Base-by-base conservation (phyloP, 192 early-diverging fungal genomes). In the Coemansia sp. region DNA sequence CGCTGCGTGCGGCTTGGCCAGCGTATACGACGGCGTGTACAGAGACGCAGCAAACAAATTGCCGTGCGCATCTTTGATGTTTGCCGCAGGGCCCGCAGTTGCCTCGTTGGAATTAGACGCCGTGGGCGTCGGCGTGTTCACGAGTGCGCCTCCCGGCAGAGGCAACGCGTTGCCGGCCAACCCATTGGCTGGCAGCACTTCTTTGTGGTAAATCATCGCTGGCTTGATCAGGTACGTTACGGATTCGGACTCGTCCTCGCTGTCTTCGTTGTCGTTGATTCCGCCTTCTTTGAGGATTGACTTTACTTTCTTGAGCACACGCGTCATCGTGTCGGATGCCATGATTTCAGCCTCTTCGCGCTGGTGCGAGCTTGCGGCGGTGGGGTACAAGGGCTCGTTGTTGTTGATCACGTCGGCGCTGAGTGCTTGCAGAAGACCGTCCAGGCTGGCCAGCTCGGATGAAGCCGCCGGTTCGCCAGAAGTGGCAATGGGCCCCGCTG, bases 181-280 rank as follows among this genome's bases (percentile, higher is more conserved):
- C 0, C 69, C 69, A 54, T 78, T 78, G 18, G 75, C 69, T n/a
- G 75, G 66, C 14, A 78, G 58, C 63, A 72, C 75, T 37, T 78
- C 75, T 59, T 72, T 71, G 70, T 78, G 75, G 75, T 71, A 78
- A 42, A 78, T 72, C 70, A 78, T 53, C 1, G 75, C 75, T 0
- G 75, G 75, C 70, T 78, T 78, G 66, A 72, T 44, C 49, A 78
- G 42, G 37, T 78, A 78, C 34, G 70, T 78, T 15, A 78, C 51
- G 0, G 75, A 72, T 50, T 66, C 66, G 38, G 66, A 66, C 47
- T 56, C 56, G 23, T 78, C 70, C 18, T 62, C 68, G 37, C 64
- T 66, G 20, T 72, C 49, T 1, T 78, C 75, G 47, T 78, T 70
- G 2, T 78, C 75, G 53, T 72, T 72, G 17, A 78, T 25, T 0